A percentile compares a stretch with the other conserved stretches of the same genome.
Evolutionary conservation across 2,329 filamentous ascomycete genomes (phyloP).

Genomic region (Claviceps monticola): DNA sequence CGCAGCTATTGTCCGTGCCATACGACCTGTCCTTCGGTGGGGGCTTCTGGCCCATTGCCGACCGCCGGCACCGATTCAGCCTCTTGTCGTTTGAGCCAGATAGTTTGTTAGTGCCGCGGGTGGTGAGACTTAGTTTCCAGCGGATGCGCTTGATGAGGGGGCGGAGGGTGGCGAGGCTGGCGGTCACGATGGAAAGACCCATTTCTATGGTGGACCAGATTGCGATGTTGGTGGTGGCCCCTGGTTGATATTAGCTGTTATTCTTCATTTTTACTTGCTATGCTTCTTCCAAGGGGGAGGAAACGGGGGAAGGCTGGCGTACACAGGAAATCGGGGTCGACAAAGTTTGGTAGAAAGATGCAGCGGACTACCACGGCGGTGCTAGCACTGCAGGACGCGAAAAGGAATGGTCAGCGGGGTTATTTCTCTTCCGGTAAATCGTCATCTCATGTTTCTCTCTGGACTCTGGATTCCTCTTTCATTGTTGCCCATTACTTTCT

Average conservation of each 20-base stretch:
- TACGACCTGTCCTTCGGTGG: not conserved
- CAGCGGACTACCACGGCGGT: slow-evolving; percentile 28
- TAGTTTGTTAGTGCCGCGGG: not conserved
- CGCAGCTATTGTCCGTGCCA: not conserved
- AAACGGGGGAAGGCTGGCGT: slow-evolving; percentile 6
- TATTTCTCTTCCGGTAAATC: not conserved
- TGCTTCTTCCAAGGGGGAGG: not conserved
- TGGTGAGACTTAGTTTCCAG: slow-evolving; percentile 16
- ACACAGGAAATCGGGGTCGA: slow-evolving; percentile 30
- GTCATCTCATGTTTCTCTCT: not conserved
- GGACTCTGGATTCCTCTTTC: not conserved
- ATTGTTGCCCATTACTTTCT: too few species aligned
- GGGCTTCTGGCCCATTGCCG: not conserved
- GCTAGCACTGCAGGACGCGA: slow-evolving; percentile 17
- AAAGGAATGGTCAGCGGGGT: not conserved
- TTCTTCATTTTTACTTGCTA: not conserved
- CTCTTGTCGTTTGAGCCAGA: not conserved
- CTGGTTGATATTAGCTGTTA: slow-evolving; percentile 6
- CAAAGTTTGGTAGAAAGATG: slow-evolving; percentile 23
- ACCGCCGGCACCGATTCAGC: not conserved
- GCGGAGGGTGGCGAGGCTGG: slow-evolving; percentile 31
- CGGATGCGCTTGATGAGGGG: slow-evolving; percentile 25
- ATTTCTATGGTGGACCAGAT: slow-evolving; percentile 36
- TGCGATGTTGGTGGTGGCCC: slow-evolving; percentile 27
- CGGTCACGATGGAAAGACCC: slow-evolving; percentile 33